Evolutionary conservation across 352 stramenopile genomes (phyloP).

Genomic region (Pythium phragmitis): DNA sequence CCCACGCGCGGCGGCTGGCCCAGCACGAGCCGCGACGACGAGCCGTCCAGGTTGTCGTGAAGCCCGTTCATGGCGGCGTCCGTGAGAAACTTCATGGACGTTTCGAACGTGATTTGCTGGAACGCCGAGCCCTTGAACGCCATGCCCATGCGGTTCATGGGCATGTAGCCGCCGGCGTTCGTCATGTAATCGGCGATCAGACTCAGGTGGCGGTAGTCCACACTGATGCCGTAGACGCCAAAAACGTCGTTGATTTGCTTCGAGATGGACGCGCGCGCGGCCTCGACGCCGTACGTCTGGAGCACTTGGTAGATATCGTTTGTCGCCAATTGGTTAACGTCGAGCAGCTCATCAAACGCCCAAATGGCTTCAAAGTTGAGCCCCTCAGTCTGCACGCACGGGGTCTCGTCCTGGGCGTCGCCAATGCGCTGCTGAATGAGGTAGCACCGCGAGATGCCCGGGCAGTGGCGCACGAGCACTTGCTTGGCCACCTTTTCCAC

Average conservation of each 20-base stretch:
- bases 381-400: slow-evolving; percentile 93
- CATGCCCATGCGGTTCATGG: slow-evolving; percentile 98
- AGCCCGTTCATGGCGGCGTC: slow-evolving; percentile 91
- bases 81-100: slow-evolving; percentile 98
- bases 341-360: slow-evolving; percentile 89
- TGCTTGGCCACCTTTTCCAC: slow-evolving; percentile 85
- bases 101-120: slow-evolving; percentile 99
- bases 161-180: slow-evolving; percentile 94
- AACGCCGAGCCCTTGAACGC: slow-evolving; percentile 94
- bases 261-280: slow-evolving; percentile 95
- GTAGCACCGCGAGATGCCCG: slow-evolving; percentile 88
- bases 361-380: slow-evolving; percentile 99
- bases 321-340: slow-evolving; percentile 95
- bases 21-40: slow-evolving; percentile 95
- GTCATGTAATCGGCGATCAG: slow-evolving; percentile 99
- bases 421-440: slow-evolving; percentile 87
- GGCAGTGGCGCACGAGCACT: slow-evolving; percentile 86
- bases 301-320: slow-evolving; percentile 99
- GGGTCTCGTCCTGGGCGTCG: slow-evolving; percentile 75
- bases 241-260: slow-evolving; percentile 99
- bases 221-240: slow-evolving; percentile 98
- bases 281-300: slow-evolving; percentile 98
- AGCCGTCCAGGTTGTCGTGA: slow-evolving; percentile 90
- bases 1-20: slow-evolving; percentile 93
- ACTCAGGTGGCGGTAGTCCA: slow-evolving; percentile 97